Base-by-base conservation (phyloP, 2,329 filamentous ascomycete species). In the Fusarium sp. region DNA sequence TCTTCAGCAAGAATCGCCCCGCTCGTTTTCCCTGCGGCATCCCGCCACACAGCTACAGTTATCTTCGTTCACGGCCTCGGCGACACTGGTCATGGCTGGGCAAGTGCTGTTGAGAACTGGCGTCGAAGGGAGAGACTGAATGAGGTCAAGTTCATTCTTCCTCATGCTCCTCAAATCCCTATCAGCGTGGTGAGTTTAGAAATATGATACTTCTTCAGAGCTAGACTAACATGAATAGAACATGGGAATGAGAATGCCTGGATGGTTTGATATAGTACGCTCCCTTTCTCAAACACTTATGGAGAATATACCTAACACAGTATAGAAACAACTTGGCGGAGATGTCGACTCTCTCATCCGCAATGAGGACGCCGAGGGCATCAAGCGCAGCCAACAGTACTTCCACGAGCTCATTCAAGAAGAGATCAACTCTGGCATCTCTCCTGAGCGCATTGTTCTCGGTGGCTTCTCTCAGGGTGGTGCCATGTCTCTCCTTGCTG, bases 41-140 rank as follows among this genome's bases (percentile, higher is more conserved):
- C 88, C 77, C 89, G 89, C 77, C 96, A 98, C 82, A 98, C 96
- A 39, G 94, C 94, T 25, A 98, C 95, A 5, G 91, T 98, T 75
- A 98, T 99, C 76, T 94, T 98, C 81, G 87, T 93, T 54, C 96
- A 99, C 79, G 96, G 96, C 16, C 85, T 99, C 41, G 96, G 96
- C 68, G 96, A 98, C 78, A 91, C 86, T 30, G 92, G 91, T 44
- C 84, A 88, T 71, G 92, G 92, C 72, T 95, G 93, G 94, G 87
- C 91, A 45, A 89, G 89, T 60, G 88, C 96, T 21, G 93, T 96
- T 31, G 91, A 97, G 83, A 93, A 95, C 80, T 98, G 92, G 91
- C 90, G 93, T 58, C 86, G 90, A 34, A 88, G 92, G 53, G 88
- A 89, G 79, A 90, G 91, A 76, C 93, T 98, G 69, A 89, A 94